phyloP scores from a whole-genome alignment of 1,284 basidiomycete species.

The Ustilago bromivora region DNA sequence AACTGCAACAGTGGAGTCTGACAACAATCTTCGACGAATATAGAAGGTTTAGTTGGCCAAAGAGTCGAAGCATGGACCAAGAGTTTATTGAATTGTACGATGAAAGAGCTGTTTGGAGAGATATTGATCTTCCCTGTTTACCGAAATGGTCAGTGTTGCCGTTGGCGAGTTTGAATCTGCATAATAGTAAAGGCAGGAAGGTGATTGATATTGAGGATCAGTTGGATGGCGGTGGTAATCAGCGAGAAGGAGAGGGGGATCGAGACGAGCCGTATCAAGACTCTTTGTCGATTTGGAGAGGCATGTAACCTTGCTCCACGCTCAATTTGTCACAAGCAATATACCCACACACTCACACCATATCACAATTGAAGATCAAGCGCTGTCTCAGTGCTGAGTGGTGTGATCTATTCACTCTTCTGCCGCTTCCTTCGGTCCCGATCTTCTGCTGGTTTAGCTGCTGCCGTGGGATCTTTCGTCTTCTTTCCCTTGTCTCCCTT shows the following conservation, averaged over 20 bases:
- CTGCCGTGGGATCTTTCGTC: constrained; percentile 17
- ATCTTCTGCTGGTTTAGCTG: neutral
- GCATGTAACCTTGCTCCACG: constrained; percentile 27
- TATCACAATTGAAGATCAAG: neutral
- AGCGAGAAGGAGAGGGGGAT: neutral
- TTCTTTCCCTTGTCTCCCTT: constrained; percentile 45
- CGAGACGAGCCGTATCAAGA: constrained; percentile 5
- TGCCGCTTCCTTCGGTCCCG: constrained; percentile 41
- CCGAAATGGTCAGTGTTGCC: constrained; percentile 49
- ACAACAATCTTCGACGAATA: constrained; percentile 75
- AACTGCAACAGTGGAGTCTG: constrained; percentile 73
- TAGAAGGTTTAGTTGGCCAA: constrained; percentile 72
- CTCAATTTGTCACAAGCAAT: constrained; percentile 1
- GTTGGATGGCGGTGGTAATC: constrained; percentile 13
- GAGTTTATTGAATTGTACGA: constrained; percentile 74
- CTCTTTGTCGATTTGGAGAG: constrained; percentile 38
- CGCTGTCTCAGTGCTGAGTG: neutral
- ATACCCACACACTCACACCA: constrained; percentile 14
- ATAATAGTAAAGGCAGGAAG: constrained; percentile 18
- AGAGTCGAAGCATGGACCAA: constrained; percentile 73
- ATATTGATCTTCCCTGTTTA: constrained; percentile 36
- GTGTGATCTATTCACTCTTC: constrained; percentile 47
- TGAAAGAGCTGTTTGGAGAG: constrained; percentile 42
- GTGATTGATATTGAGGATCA: constrained; percentile 21
- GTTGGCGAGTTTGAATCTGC: constrained; percentile 22